Evolutionary conservation across 129 eudicot species (phyloP).

Genomic region (Smallanthus sonchifolius): DNA sequence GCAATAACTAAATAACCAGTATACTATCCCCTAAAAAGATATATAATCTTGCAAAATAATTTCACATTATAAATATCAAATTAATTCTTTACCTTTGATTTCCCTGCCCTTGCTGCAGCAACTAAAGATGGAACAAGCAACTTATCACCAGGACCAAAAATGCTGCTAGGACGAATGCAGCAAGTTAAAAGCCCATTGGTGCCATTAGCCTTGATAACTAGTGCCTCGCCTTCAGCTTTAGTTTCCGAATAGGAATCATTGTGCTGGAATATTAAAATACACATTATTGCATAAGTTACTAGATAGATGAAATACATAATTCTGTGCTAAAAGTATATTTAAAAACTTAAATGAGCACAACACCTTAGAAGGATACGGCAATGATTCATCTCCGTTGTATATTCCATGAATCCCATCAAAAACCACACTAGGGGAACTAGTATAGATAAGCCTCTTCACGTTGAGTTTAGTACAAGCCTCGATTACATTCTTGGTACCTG

Average conservation of each 20-base stretch:
- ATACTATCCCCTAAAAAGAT: not conserved
- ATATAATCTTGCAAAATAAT: slow-evolving; percentile 3
- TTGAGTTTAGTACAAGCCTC: slow-evolving; percentile 84
- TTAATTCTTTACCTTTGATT: slow-evolving; percentile 56
- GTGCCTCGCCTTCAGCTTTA: slow-evolving; percentile 92
- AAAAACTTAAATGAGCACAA: slow-evolving; percentile 2
- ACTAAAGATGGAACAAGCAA: slow-evolving; percentile 89
- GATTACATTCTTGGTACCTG: slow-evolving; percentile 80
- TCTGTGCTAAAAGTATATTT: not conserved
- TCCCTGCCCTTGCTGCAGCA: slow-evolving; percentile 94
- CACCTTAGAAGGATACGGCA: slow-evolving; percentile 87
- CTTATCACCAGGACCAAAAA: slow-evolving; percentile 98
- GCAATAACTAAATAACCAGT: not conserved
- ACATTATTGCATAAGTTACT: slow-evolving; percentile 2
- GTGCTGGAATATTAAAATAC: slow-evolving; percentile 50
- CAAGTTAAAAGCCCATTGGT: slow-evolving; percentile 84
- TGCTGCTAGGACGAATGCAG: slow-evolving; percentile 89
- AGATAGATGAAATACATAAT: not conserved
- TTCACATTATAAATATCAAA: not conserved
- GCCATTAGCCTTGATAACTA: slow-evolving; percentile 84
- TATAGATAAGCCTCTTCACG: slow-evolving; percentile 77
- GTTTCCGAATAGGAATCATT: slow-evolving; percentile 94
- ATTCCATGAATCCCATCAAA: slow-evolving; percentile 84
- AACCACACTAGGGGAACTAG: slow-evolving; percentile 95
- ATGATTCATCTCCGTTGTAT: slow-evolving; percentile 69